Conservation (phyloP, 1,284 basidiomycete species). For the Moesziomyces sp. region DNA sequence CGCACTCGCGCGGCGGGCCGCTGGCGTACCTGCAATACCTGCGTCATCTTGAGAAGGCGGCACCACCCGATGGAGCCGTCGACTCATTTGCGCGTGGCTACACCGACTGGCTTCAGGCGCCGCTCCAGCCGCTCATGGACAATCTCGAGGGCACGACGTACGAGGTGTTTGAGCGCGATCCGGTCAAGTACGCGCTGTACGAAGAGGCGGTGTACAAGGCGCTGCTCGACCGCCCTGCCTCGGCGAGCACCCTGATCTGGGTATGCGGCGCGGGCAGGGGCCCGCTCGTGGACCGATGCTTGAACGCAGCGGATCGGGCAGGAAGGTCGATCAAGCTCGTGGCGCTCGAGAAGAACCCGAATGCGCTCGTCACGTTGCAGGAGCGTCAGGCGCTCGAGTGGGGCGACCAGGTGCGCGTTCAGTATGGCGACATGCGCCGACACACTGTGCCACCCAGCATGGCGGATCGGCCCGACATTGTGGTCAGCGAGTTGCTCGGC, state of each 20-base stretch:
- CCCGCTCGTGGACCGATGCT: conserved; percentile 86
- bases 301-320: conserved; percentile 81
- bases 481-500: conserved; percentile 94
- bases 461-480: conserved; percentile 83
- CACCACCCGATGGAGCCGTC: conserved; percentile 60
- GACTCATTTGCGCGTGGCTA: conserved; percentile 92
- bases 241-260: conserved; percentile 55
- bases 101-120: conserved; percentile 94
- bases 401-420: conserved; percentile 80
- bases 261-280: conserved; percentile 96
- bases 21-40: conserved; percentile 87
- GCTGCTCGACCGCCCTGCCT: conserved; percentile 82
- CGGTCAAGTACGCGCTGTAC: conserved; percentile 94
- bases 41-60: conserved; percentile 61
- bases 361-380: conserved; percentile 62
- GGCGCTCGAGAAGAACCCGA: conserved; percentile 90
- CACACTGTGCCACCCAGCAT: conserved; percentile 71
- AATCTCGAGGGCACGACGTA: conserved; percentile 95
- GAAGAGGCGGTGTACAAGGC: conserved; percentile 75
- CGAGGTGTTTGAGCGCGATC: conserved; percentile 96
- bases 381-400: conserved; percentile 73
- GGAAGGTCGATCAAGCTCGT: conserved; percentile 75
- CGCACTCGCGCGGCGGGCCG: conserved; percentile 78
- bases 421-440: conserved; percentile 93
- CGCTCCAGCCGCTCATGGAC: conserved; percentile 94